Percentiles rank a stretch among this genome's conserved stretches.
Conservation (phyloP, 176 grass and related monocot species). For the Carex littledalei region DNA sequence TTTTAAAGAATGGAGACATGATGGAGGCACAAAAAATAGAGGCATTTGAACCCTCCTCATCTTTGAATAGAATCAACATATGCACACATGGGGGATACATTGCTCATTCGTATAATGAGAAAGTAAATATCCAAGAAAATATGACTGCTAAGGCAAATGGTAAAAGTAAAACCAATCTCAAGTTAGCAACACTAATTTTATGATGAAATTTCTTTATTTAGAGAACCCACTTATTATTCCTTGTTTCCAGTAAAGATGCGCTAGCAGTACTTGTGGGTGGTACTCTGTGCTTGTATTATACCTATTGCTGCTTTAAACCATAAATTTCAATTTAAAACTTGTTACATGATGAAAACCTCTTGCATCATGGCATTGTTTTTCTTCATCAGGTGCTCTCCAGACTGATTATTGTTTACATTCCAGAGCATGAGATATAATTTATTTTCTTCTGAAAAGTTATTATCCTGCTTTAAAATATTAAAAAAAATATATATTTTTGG, state of each 20-base stretch:
- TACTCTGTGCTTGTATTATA: neutral
- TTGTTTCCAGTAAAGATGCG: neutral
- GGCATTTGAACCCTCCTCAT: too few relatives aligned
- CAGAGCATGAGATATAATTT: constrained; percentile 62
- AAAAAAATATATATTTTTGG: neutral
- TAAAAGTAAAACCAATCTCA: too few relatives aligned
- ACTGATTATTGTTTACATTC: constrained; percentile 88
- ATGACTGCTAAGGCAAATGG: too few relatives aligned
- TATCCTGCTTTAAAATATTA: neutral
- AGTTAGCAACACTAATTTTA: too few relatives aligned
- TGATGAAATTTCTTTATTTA: neutral
- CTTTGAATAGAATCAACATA: too few relatives aligned
- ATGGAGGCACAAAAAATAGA: too few relatives aligned
- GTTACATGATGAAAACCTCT: neutral
- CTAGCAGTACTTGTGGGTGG: neutral
- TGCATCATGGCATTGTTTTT: constrained; percentile 2
- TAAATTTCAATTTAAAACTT: neutral
- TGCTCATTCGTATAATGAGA: too few relatives aligned
- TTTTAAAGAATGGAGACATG: too few relatives aligned
- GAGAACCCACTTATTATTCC: neutral
- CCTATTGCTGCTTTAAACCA: neutral
- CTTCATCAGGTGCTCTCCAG: constrained; percentile 66
- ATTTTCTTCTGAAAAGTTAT: neutral
- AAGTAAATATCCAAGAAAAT: too few relatives aligned
- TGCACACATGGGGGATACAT: too few relatives aligned